Conservation (phyloP, 2,329 filamentous ascomycete genomes). For the Phaeosphaeriaceae sp. region DNA sequence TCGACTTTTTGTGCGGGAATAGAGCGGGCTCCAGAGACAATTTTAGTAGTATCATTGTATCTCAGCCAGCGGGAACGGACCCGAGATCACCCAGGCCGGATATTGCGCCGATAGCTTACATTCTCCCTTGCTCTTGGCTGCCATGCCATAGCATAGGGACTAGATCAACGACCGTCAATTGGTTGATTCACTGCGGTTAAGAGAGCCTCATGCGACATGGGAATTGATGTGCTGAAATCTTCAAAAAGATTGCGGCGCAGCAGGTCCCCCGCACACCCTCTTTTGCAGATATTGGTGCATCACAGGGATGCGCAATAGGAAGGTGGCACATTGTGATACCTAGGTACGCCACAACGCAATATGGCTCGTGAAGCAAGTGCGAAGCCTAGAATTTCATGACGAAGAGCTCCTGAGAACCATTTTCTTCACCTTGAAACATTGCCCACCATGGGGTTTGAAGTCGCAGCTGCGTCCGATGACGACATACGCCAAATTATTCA, state of each 20-base stretch:
- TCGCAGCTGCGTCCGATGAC: slow-evolving; percentile 2
- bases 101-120: not conserved
- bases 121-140: not conserved
- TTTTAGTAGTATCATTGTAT: not conserved
- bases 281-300: not conserved
- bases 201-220: not conserved
- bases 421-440: not conserved
- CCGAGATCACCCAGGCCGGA: not conserved
- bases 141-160: not conserved
- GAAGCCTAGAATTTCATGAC: not conserved
- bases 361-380: not conserved
- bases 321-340: not conserved
- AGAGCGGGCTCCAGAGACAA: not conserved
- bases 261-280: not conserved
- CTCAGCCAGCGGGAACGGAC: not conserved
- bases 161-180: not conserved
- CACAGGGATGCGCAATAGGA: not conserved
- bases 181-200: not conserved
- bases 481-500: slow-evolving; percentile 3
- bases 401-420: not conserved
- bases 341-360: not conserved
- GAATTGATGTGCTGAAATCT: not conserved
- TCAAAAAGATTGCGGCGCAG: not conserved
- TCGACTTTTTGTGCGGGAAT: not conserved
- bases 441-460: not conserved